phyloP scores from a whole-genome alignment of 148 eudicot genomes.

The Bassia scoparia region DNA sequence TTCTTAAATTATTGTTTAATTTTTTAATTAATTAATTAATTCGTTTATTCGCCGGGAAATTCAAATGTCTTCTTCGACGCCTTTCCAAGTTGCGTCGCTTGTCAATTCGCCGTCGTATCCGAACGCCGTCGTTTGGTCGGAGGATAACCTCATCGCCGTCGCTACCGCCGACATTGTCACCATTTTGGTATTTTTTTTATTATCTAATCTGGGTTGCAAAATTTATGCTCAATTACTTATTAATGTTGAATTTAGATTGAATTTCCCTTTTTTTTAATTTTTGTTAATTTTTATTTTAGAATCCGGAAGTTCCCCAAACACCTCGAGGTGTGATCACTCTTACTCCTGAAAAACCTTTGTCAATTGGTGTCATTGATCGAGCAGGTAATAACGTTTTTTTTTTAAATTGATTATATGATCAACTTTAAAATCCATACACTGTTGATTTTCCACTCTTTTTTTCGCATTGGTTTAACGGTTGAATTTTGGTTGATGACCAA shows the following conservation, averaged over 20 bases:
- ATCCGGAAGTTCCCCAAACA: slow-evolving; percentile 59
- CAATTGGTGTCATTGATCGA: slow-evolving; percentile 58
- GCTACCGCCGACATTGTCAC: slow-evolving; percentile 65
- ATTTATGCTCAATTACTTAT: background rate
- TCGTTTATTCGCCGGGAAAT: background rate
- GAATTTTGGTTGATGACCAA: too few species aligned
- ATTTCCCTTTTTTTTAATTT: background rate
- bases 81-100: slow-evolving; percentile 62
- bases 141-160: slow-evolving; percentile 75
- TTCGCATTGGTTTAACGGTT: background rate
- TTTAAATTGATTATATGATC: background rate
- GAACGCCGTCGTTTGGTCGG: slow-evolving; percentile 77
- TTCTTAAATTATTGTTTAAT: background rate
- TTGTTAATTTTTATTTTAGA: slow-evolving; percentile 31
- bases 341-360: slow-evolving; percentile 45
- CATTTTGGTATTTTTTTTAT: slow-evolving; percentile 45
- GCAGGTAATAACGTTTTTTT: slow-evolving; percentile 38
- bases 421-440: background rate
- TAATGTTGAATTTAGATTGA: slow-evolving; percentile 6
- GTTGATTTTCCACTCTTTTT: background rate
- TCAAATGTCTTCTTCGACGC: slow-evolving; percentile 26
- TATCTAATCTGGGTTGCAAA: background rate
- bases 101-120: slow-evolving; percentile 62
- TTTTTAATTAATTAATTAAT: too few species aligned
- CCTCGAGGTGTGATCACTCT: slow-evolving; percentile 69